phyloP scores from a whole-genome alignment of 768 basidiomycete species.

The Harrya chromipes region DNA sequence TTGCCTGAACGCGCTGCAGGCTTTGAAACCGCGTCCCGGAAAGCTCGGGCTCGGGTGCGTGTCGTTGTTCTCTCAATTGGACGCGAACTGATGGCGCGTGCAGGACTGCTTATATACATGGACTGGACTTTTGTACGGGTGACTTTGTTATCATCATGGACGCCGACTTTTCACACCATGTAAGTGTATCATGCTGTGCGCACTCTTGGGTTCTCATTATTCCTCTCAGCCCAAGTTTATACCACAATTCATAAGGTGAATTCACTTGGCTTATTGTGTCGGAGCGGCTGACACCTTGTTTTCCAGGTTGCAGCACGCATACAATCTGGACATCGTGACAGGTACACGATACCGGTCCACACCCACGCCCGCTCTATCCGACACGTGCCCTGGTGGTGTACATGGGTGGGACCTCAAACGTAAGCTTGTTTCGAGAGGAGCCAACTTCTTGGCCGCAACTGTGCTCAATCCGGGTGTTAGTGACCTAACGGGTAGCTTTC shows the following conservation, averaged over 20 bases:
- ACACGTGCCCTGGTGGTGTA: slow-evolving; percentile 77
- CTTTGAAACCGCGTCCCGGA: slow-evolving; percentile 83
- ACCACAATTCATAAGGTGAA: slow-evolving; percentile 82
- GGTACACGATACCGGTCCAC: slow-evolving; percentile 81
- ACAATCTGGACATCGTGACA: slow-evolving; percentile 90
- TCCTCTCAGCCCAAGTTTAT: slow-evolving; percentile 85
- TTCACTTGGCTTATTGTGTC: neutral
- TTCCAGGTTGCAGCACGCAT: slow-evolving; percentile 71
- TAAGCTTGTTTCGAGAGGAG: slow-evolving; percentile 83
- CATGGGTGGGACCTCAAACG: slow-evolving; percentile 92
- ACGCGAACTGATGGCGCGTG: slow-evolving; percentile 8
- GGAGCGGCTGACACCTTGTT: slow-evolving; percentile 1
- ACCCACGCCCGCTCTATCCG: slow-evolving; percentile 52
- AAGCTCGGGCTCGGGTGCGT: slow-evolving; percentile 87
- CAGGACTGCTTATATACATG: slow-evolving; percentile 92
- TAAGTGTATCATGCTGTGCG: slow-evolving; percentile 37
- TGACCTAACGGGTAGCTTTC: slow-evolving; percentile 88
- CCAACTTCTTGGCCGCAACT: slow-evolving; percentile 87
- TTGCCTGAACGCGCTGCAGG: slow-evolving; percentile 37
- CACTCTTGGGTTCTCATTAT: slow-evolving; percentile 3
- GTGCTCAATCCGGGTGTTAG: slow-evolving; percentile 83
- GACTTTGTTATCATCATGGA: slow-evolving; percentile 98
- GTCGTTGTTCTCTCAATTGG: neutral
- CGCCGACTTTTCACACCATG: slow-evolving; percentile 94
- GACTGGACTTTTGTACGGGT: slow-evolving; percentile 83